A percentile compares a stretch with the other conserved stretches of the same genome.
phyloP scores from a whole-genome alignment of 2,329 filamentous ascomycete genomes.

The Gnomoniopsis sp. region DNA sequence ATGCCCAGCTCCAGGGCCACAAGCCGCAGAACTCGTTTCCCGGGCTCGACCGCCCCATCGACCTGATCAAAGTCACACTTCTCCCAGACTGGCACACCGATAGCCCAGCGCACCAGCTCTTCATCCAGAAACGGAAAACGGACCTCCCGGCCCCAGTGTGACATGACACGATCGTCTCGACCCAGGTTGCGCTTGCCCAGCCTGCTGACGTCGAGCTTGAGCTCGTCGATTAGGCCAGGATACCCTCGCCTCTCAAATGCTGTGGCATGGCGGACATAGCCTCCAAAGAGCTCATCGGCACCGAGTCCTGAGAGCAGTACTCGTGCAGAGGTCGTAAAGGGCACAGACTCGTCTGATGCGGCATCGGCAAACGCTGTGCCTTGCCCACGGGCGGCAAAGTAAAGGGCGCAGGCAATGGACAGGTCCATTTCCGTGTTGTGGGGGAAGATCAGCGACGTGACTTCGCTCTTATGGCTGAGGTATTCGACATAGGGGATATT shows the following conservation, averaged over 20 bases:
- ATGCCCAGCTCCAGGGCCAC: slow-evolving; percentile 74
- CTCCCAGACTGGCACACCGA: slow-evolving; percentile 70
- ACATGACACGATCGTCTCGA: slow-evolving; percentile 86
- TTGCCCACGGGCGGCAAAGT: slow-evolving; percentile 81
- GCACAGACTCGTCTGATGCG: slow-evolving; percentile 16
- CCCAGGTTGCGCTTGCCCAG: slow-evolving; percentile 93
- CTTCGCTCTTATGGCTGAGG: slow-evolving; percentile 60
- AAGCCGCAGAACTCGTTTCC: slow-evolving; percentile 76
- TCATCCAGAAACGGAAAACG: slow-evolving; percentile 92
- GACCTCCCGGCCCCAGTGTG: slow-evolving; percentile 84
- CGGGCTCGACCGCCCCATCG: slow-evolving; percentile 58
- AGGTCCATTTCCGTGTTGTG: slow-evolving; percentile 99
- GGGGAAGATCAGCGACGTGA: slow-evolving; percentile 79
- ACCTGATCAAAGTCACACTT: slow-evolving; percentile 81
- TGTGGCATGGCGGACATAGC: slow-evolving; percentile 79
- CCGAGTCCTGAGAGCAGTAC: slow-evolving; percentile 90
- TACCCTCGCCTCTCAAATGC: slow-evolving; percentile 72
- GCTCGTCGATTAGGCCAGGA: slow-evolving; percentile 70
- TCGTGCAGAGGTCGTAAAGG: slow-evolving; percentile 68
- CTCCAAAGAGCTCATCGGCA: slow-evolving; percentile 93
- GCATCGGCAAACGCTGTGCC: slow-evolving; percentile 43
- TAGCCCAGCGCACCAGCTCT: slow-evolving; percentile 74
- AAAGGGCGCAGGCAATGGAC: slow-evolving; percentile 89
- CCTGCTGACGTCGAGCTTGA: slow-evolving; percentile 79
- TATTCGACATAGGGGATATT: slow-evolving; percentile 80